Percentiles rank a stretch among this genome's conserved stretches.
phyloP scores from a whole-genome alignment of 768 basidiomycete species.

The Arthromyces matolae region DNA sequence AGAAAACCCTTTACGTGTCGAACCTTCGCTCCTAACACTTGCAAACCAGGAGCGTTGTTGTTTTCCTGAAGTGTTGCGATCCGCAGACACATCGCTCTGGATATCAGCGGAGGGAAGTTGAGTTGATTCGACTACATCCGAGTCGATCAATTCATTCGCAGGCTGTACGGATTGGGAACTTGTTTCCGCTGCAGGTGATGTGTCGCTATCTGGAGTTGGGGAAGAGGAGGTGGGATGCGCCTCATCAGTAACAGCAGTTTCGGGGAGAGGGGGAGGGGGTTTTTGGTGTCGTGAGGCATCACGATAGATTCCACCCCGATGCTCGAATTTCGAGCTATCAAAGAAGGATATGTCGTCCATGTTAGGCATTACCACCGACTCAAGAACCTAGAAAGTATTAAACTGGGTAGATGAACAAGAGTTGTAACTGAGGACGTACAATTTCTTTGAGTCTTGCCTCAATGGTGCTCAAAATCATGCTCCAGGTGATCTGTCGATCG shows the following conservation, averaged over 20 bases:
- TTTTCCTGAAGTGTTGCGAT: conserved; percentile 26
- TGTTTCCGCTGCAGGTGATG: conserved; percentile 6
- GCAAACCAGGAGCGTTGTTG: conserved; percentile 62
- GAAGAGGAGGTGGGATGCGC: conserved; percentile 34
- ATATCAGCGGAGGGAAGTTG: too few species aligned
- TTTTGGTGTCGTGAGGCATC: conserved; percentile 58
- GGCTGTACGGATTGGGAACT: conserved; percentile 12
- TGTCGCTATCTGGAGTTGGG: conserved; percentile 25
- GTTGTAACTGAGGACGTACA: conserved; percentile 41
- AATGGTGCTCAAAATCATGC: conserved; percentile 86
- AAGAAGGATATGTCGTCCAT: conserved; percentile 99
- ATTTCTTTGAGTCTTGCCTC: conserved; percentile 86
- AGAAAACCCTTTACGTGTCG: conserved; percentile 21
- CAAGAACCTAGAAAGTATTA: conserved; percentile 62
- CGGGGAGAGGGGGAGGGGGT: conserved; percentile 17
- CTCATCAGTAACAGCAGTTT: conserved; percentile 23
- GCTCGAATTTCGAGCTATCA: conserved; percentile 59
- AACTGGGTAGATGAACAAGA: conserved; percentile 2
- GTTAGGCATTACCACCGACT: conserved; percentile 92
- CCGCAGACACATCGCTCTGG: conserved; percentile 12
- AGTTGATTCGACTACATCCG: conserved; percentile 12
- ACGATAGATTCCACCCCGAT: conserved; percentile 87
- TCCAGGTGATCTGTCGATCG: conserved; percentile 91
- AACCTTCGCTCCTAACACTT: conserved; percentile 37
- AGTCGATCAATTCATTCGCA: conserved; percentile 17